Conservation (phyloP, 148 eudicot genomes). For the Salicornia ramosissima region DNA sequence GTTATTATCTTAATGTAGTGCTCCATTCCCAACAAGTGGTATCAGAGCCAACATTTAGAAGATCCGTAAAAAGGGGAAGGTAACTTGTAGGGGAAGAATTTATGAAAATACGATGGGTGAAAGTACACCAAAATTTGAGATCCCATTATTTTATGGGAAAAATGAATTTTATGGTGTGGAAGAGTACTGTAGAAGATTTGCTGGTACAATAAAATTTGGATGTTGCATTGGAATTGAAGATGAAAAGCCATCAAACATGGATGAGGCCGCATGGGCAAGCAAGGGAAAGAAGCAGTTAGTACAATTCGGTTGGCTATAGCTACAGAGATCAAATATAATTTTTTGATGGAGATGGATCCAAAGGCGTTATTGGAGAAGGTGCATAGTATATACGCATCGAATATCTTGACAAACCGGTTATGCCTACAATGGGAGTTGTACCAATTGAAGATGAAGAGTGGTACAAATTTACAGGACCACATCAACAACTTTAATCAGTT, state of each 20-base stretch:
- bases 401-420: neutral
- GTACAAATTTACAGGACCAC: conserved; percentile 1
- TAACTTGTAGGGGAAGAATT: no score
- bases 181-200: neutral
- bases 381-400: neutral
- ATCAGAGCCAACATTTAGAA: no score
- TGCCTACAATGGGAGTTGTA: neutral
- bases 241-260: neutral
- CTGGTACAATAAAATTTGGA: neutral
- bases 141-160: neutral
- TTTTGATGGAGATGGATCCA: neutral
- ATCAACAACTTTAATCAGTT: neutral
- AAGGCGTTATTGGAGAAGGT: conserved; percentile 8
- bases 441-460: neutral
- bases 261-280: neutral
- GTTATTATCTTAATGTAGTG: no score
- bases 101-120: no score
- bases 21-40: no score
- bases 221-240: neutral
- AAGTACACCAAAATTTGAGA: neutral
- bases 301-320: neutral
- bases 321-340: neutral
- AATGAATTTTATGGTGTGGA: neutral
- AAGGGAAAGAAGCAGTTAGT: neutral
- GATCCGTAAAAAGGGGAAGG: no score